phyloP scores from a whole-genome alignment of 352 stramenopile species.

The Pythium aristosporum region DNA sequence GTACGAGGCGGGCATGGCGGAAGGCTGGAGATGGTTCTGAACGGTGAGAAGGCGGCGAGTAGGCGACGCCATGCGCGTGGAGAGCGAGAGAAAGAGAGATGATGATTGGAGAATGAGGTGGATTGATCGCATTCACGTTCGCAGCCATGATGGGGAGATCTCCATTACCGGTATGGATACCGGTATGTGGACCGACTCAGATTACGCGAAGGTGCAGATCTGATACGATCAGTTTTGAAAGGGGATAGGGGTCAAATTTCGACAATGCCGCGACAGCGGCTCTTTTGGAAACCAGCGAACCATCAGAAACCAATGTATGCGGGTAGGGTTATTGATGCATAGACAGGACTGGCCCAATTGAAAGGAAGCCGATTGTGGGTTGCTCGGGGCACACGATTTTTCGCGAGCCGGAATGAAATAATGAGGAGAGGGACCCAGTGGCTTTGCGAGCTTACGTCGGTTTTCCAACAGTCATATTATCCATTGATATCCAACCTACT shows the following conservation, averaged over 20 bases:
- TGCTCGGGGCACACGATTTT: too few species aligned
- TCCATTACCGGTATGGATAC: neutral
- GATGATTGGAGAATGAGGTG: too few species aligned
- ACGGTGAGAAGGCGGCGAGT: constrained; percentile 31
- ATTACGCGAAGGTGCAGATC: too few species aligned
- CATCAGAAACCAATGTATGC: constrained; percentile 1
- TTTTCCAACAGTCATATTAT: too few species aligned
- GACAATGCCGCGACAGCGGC: constrained; percentile 18
- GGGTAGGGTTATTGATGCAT: constrained; percentile 3
- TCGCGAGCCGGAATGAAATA: neutral
- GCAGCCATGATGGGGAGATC: neutral
- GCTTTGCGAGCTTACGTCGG: too few species aligned
- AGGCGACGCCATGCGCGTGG: constrained; percentile 11
- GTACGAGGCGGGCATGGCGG: constrained; percentile 28
- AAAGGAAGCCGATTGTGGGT: constrained; percentile 2
- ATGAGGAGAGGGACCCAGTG: too few species aligned
- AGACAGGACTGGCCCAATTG: neutral
- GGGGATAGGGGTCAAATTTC: neutral
- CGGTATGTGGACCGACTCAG: constrained; percentile 1
- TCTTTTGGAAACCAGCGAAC: constrained; percentile 18
- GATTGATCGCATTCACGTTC: constrained; percentile 6
- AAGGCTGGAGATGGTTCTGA: constrained; percentile 31
- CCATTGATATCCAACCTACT: too few species aligned
- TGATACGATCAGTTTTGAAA: neutral
- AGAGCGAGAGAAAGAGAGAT: neutral